Conservation (phyloP, 176 grass and related monocot species). For the Lolium rigidum region DNA sequence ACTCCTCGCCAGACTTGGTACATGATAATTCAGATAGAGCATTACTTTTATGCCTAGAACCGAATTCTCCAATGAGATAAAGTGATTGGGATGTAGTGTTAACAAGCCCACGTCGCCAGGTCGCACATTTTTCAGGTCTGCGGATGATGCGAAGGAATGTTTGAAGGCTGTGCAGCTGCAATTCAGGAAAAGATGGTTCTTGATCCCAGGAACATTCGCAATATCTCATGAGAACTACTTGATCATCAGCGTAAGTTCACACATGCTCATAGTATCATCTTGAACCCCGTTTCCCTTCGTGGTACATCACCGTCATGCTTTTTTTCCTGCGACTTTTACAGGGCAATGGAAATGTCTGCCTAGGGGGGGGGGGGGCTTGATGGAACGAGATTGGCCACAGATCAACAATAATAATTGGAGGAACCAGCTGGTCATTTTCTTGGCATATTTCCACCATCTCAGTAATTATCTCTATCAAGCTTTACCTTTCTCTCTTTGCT, state of each 20-base stretch:
- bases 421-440: conserved; percentile 34
- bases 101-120: background rate
- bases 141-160: conserved; percentile 70
- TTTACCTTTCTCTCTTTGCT: background rate
- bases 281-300: background rate
- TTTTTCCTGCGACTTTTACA: too few relatives aligned
- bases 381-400: conserved; percentile 66
- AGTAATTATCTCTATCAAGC: conserved; percentile 6
- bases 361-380: conserved; percentile 60
- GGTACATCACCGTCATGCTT: too few relatives aligned
- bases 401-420: conserved; percentile 84
- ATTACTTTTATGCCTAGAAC: conserved; percentile 77
- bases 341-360: conserved; percentile 40
- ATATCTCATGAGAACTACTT: conserved; percentile 83
- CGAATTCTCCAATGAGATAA: conserved; percentile 68
- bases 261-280: background rate
- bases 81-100: too few relatives aligned
- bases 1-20: conserved; percentile 44
- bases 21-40: conserved; percentile 74
- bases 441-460: conserved; percentile 1
- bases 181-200: conserved; percentile 68
- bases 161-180: conserved; percentile 74
- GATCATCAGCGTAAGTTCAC: conserved; percentile 68
- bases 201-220: conserved; percentile 62
- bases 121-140: conserved; percentile 52